A percentile compares a stretch with the other conserved stretches of the same genome.
phyloP scores from a whole-genome alignment of 2,329 filamentous ascomycete species.

The Talaromyces piceae region DNA sequence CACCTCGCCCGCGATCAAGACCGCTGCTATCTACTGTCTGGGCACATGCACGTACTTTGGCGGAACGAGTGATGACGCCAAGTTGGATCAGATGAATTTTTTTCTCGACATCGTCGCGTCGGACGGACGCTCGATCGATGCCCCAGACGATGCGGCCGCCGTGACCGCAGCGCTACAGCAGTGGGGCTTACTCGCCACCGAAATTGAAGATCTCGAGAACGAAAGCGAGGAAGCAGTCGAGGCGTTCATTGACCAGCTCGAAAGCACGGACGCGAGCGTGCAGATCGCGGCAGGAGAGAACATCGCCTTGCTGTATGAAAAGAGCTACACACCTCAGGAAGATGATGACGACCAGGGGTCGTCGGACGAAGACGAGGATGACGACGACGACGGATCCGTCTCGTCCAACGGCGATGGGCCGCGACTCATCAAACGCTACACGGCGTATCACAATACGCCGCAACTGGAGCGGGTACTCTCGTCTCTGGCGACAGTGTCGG shows the following conservation, averaged over 20 bases:
- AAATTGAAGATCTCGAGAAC: constrained; percentile 65
- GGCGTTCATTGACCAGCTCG: constrained; percentile 76
- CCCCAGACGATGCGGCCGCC: constrained; percentile 61
- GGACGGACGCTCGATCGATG: constrained; percentile 66
- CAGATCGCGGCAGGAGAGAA: constrained; percentile 72
- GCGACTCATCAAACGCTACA: constrained; percentile 55
- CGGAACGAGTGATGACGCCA: constrained; percentile 61
- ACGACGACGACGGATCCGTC: constrained; percentile 17
- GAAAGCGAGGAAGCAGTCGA: constrained; percentile 67
- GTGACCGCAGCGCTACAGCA: constrained; percentile 68
- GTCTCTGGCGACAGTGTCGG: constrained; percentile 53
- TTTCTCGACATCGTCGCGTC: constrained; percentile 71
- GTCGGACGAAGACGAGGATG: constrained; percentile 35
- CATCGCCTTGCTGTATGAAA: constrained; percentile 77
- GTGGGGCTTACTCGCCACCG: constrained; percentile 74
- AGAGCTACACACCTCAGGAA: constrained; percentile 53
- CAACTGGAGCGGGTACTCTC: constrained; percentile 54
- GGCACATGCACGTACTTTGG: constrained; percentile 67
- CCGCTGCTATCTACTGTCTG: constrained; percentile 65
- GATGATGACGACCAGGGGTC: constrained; percentile 50
- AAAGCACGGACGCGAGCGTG: constrained; percentile 63
- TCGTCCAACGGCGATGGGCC: constrained; percentile 30
- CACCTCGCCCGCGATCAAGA: constrained; percentile 57
- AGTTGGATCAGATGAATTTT: constrained; percentile 65
- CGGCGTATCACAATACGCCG: constrained; percentile 57